phyloP scores from a whole-genome alignment of 2,329 filamentous ascomycete species.

The Botrytis hyacinthi region DNA sequence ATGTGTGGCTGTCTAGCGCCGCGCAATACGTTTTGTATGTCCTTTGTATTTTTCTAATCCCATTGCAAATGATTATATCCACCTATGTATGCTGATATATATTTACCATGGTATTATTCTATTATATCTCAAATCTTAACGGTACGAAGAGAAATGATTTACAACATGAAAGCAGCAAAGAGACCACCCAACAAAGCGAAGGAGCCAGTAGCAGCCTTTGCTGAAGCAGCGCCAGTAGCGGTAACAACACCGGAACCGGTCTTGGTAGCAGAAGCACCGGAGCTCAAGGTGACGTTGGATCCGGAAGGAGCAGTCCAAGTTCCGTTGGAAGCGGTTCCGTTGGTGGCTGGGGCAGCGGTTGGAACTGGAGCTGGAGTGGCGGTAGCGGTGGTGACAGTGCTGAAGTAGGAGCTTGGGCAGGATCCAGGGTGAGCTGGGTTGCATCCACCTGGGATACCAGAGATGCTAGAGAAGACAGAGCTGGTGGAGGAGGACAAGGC shows the following conservation, averaged over 20 bases:
- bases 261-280: not conserved
- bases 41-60: not conserved
- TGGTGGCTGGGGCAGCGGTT: not conserved
- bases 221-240: not conserved
- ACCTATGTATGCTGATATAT: not conserved
- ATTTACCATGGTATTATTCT: not conserved
- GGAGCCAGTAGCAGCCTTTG: constrained; percentile 4
- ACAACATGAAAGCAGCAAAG: constrained; percentile 9
- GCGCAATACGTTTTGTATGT: constrained; percentile 4
- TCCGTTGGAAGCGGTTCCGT: constrained; percentile 1
- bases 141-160: constrained; percentile 3
- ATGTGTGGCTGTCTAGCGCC: constrained; percentile 3
- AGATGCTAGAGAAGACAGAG: constrained; percentile 3
- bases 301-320: constrained; percentile 6
- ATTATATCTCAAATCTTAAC: constrained; percentile 6
- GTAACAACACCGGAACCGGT: not conserved
- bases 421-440: constrained; percentile 4
- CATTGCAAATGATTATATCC: not conserved
- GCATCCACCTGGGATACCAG: constrained; percentile 12
- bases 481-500: not conserved
- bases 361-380: not conserved
- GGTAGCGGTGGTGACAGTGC: not conserved
- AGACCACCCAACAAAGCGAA: constrained; percentile 4
- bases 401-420: constrained; percentile 13
- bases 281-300: not conserved